Evolutionary conservation across 305 asterid species (phyloP), one percentile per base, ranked within the genome.

Genomic region (Rubia occidens): DNA sequence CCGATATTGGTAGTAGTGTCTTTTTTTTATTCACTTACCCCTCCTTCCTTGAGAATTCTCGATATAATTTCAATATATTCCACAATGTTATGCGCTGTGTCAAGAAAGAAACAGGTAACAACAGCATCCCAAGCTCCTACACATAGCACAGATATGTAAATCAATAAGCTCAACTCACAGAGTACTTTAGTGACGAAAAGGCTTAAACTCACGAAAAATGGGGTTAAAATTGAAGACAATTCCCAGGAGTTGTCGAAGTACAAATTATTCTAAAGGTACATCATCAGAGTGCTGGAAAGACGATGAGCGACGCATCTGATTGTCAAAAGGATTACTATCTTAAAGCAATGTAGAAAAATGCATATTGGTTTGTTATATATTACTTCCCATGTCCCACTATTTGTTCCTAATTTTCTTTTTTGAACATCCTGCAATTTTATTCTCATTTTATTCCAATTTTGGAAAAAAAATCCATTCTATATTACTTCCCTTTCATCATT

Each of bases 81-180:
- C 69, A 90, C 92, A 74, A 93, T 79, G 80, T 93, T 93, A 83
- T 93, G 98, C 20, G 97, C 98, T 47, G 98, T 93, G 76, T 93
- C 98, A 70, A 93, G 78, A 78, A 93, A 93, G 84, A 93, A 93
- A 83, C 98, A 93, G 64, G 97, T 93, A 73, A 88, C 98, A 70
- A 93, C 96, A 56, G 95, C 94, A 87, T 93, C 96, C 98, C 98
- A 93, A 72, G 76, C 85, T 75, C 96, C 98, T 93, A 92, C 79
- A 76, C 76, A 77, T 8, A 15, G 54, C 18, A 9, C 55, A n/a
- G n/a, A 51, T 11, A 68, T 8, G 49, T 59, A 53, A 66, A 20
- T n/a, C 8, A 6, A 43, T 44, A 66, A 66, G 39, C 64, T 49
- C 26, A 45, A 59, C 5, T 37, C 55, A 60, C 5, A 60, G 8